Evolutionary conservation across 2,329 filamentous ascomycete genomes (phyloP).

Genomic region (Aspergillus arachidicola): DNA sequence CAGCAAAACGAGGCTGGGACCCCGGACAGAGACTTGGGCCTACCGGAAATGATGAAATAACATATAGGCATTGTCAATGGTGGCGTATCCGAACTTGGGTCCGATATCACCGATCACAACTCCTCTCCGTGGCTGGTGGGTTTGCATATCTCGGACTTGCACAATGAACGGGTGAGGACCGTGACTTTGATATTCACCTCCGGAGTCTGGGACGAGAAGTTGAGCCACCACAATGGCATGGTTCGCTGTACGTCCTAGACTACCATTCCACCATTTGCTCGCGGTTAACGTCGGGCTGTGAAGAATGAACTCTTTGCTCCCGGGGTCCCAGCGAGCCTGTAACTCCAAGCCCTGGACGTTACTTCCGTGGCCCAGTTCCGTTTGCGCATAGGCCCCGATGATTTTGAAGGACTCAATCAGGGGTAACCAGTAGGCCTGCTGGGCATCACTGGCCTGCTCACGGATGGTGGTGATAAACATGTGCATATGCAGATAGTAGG

Average conservation of each 20-base stretch:
- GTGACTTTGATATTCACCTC: constrained; percentile 40
- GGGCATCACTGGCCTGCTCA: constrained; percentile 53
- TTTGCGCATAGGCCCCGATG: constrained; percentile 56
- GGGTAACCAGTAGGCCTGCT: constrained; percentile 53
- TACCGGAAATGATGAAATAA: constrained; percentile 44
- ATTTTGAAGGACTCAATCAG: constrained; percentile 53
- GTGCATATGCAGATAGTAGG: constrained; percentile 43
- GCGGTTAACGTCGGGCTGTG: constrained; percentile 56
- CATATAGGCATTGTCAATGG: constrained; percentile 58
- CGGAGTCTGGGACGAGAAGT: constrained; percentile 32
- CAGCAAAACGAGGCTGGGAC: too few species aligned
- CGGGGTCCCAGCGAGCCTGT: constrained; percentile 50
- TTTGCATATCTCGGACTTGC: constrained; percentile 42
- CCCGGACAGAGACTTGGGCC: constrained; percentile 30
- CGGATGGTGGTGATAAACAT: constrained; percentile 56
- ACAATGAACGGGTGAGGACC: constrained; percentile 57
- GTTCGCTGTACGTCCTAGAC: constrained; percentile 54
- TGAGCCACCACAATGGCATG: constrained; percentile 58
- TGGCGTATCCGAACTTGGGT: constrained; percentile 56
- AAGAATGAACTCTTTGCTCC: constrained; percentile 51
- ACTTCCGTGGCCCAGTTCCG: constrained; percentile 55
- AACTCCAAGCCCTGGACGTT: constrained; percentile 55
- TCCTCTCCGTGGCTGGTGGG: constrained; percentile 44
- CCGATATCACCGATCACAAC: constrained; percentile 57
- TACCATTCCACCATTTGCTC: constrained; percentile 59